These are phyloP conservation scores for Aaosphaeria arxii DNA, from an alignment of 2,329 filamentous ascomycete genomes.

Conservation along the genomic window DNA sequence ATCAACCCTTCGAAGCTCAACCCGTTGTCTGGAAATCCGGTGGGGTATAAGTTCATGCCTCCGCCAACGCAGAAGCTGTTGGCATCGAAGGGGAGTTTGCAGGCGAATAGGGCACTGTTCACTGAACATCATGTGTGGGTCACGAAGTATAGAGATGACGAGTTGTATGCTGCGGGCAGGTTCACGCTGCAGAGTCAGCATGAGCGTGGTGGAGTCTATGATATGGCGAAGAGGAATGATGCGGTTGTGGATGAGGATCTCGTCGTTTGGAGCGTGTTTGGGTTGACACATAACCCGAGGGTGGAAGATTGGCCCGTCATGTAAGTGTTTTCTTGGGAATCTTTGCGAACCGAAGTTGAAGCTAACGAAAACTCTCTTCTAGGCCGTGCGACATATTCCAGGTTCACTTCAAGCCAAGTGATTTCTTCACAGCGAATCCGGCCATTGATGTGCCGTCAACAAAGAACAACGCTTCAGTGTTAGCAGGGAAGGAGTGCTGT, in stretches of 20 bases:
- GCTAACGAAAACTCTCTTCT: slow-evolving; percentile 3
- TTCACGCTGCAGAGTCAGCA: slow-evolving; percentile 46
- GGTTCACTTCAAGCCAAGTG: slow-evolving; percentile 47
- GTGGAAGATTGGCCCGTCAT: slow-evolving; percentile 51
- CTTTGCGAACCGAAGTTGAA: background rate
- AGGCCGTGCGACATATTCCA: slow-evolving; percentile 48
- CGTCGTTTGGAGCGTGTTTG: slow-evolving; percentile 51
- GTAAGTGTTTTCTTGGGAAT: slow-evolving; percentile 7
- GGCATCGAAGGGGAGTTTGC: slow-evolving; percentile 44
- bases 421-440: slow-evolving; percentile 55
- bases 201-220: slow-evolving; percentile 45
- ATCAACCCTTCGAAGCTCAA: slow-evolving; percentile 48
- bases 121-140: slow-evolving; percentile 54
- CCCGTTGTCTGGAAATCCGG: slow-evolving; percentile 43
- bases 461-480: slow-evolving; percentile 28
- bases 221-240: slow-evolving; percentile 44
- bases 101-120: slow-evolving; percentile 48
- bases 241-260: slow-evolving; percentile 45
- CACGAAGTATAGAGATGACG: slow-evolving; percentile 51
- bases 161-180: slow-evolving; percentile 49
- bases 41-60: slow-evolving; percentile 49
- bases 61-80: slow-evolving; percentile 50
- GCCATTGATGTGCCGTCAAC: slow-evolving; percentile 50
- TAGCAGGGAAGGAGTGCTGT: slow-evolving; percentile 27
- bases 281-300: slow-evolving; percentile 51